These are phyloP conservation scores for Cicer arietinum DNA, from an alignment of 306 rosid species.

Conservation along the genomic window DNA sequence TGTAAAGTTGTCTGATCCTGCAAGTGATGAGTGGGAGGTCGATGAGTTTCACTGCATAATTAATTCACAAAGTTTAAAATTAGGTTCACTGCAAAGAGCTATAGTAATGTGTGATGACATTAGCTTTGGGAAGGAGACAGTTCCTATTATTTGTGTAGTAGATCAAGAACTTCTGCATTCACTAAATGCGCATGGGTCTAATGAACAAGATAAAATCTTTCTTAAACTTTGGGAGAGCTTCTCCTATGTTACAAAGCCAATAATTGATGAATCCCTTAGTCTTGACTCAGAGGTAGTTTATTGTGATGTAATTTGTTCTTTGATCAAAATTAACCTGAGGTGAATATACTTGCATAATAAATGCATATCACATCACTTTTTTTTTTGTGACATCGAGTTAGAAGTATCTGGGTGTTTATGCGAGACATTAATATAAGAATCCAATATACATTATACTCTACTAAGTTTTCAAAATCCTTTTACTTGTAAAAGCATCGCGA, in stretches of 20 bases:
- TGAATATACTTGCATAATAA: constrained; percentile 16
- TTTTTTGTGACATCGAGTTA: constrained; percentile 17
- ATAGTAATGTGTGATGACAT: constrained; percentile 78
- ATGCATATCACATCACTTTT: constrained; percentile 31
- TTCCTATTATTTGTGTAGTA: constrained; percentile 80
- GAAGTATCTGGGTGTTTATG: background rate
- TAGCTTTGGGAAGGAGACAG: constrained; percentile 85
- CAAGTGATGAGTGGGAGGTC: constrained; percentile 64
- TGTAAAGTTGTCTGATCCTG: constrained; percentile 49
- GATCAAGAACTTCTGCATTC: constrained; percentile 70
- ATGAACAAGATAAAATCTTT: constrained; percentile 52
- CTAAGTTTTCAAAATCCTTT: constrained; percentile 4
- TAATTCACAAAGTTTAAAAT: constrained; percentile 59
- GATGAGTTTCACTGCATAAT: constrained; percentile 82
- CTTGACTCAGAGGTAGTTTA: constrained; percentile 78
- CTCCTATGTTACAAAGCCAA: constrained; percentile 70
- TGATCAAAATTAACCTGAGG: constrained; percentile 34
- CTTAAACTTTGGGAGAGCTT: constrained; percentile 83
- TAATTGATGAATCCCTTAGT: constrained; percentile 67
- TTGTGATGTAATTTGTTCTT: constrained; percentile 33
- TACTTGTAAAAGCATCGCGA: constrained; percentile 14
- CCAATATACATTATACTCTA: background rate
- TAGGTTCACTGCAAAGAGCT: constrained; percentile 56
- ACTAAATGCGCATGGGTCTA: constrained; percentile 50
- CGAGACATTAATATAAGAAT: constrained; percentile 2